Percentiles rank a stretch among this genome's conserved stretches.
phyloP scores from a whole-genome alignment of 352 stramenopile species.

The Pythium dissotocum region DNA sequence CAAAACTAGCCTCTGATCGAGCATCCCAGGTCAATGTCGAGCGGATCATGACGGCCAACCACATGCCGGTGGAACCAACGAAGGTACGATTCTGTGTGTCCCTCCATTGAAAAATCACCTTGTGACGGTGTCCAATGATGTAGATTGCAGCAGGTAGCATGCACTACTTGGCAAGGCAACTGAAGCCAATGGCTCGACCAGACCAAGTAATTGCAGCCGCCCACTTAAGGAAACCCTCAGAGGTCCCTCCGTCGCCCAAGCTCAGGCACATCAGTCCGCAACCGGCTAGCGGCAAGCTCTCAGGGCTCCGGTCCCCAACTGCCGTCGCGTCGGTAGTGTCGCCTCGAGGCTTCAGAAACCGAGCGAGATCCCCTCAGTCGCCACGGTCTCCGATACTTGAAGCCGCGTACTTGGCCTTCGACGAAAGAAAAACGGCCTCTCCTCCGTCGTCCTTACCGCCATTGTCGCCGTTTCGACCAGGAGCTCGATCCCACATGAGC shows the following conservation, averaged over 20 bases:
- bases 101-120: not conserved
- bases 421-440: not conserved
- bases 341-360: not conserved
- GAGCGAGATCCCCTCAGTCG: not conserved
- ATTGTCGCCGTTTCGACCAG: not conserved
- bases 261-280: not conserved
- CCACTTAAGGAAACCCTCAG: not conserved
- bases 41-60: conserved; percentile 44
- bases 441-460: not conserved
- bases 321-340: not conserved
- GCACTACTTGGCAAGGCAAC: conserved; percentile 44
- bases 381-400: not conserved
- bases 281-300: not conserved
- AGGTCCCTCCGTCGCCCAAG: not conserved
- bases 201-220: conserved; percentile 44
- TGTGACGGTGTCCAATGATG: not conserved
- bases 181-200: conserved; percentile 35
- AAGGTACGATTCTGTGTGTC: conserved; percentile 28
- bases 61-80: conserved; percentile 21
- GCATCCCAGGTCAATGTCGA: conserved; percentile 40
- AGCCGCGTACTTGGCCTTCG: not conserved
- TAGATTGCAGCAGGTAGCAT: conserved; percentile 45
- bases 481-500: not conserved
- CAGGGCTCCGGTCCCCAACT: not conserved
- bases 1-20: too few species aligned